phyloP scores from a whole-genome alignment of 2,329 filamentous ascomycete species.

The Fusarium agapanthi region DNA sequence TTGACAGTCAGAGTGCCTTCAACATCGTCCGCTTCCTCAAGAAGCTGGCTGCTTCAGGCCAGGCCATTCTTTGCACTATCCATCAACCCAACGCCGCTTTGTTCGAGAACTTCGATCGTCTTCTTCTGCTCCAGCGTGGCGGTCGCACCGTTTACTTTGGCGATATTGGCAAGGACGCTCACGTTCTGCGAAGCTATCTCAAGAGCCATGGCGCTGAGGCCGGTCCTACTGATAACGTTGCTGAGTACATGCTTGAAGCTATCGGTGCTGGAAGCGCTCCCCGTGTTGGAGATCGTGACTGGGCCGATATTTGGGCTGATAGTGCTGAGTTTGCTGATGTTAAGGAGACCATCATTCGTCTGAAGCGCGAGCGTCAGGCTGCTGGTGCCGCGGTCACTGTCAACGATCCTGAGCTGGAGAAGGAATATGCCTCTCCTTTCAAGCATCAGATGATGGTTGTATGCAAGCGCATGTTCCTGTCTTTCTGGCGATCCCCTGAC shows the following conservation, averaged over 20 bases:
- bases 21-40: conserved; percentile 82
- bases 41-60: conserved; percentile 80
- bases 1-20: conserved; percentile 71
- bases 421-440: conserved; percentile 84
- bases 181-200: conserved; percentile 72
- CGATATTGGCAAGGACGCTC: conserved; percentile 80
- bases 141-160: conserved; percentile 88
- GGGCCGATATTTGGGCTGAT: conserved; percentile 81
- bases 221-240: conserved; percentile 64
- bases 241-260: conserved; percentile 87
- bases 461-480: conserved; percentile 74
- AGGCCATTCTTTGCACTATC: conserved; percentile 90
- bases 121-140: conserved; percentile 80
- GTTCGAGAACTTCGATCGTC: conserved; percentile 87
- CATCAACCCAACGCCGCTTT: conserved; percentile 88
- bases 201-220: conserved; percentile 68
- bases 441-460: conserved; percentile 82
- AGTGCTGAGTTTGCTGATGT: conserved; percentile 73
- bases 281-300: conserved; percentile 78
- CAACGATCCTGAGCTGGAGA: conserved; percentile 65
- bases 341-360: conserved; percentile 71
- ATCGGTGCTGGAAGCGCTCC: conserved; percentile 79
- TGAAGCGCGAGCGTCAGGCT: conserved; percentile 68
- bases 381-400: conserved; percentile 55
- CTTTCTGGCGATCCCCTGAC: conserved; percentile 87